Percentiles rank a stretch among this genome's conserved stretches.
These are phyloP conservation scores for Platanthera guangdongensis DNA, from an alignment of 106 monocot species.

Conservation along the genomic window DNA sequence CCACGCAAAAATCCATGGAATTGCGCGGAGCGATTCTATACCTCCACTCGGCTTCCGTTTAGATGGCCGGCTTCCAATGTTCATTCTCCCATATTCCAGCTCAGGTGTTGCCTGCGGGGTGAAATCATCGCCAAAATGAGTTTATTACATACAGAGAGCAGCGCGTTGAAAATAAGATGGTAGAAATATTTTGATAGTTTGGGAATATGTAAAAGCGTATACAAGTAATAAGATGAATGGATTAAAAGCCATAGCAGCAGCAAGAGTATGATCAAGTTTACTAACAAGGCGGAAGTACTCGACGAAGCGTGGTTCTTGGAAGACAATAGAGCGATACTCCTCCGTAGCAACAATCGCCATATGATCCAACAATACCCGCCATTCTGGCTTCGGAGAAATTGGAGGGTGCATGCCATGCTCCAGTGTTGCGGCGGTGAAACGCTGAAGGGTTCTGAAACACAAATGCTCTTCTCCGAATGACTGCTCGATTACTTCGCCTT, in stretches of 20 bases:
- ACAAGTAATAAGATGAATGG: not conserved
- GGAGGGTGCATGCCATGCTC: constrained; percentile 24
- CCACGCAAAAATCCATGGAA: constrained; percentile 99
- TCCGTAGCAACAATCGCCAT: constrained; percentile 74
- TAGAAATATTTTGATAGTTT: not conserved
- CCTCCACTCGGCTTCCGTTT: constrained; percentile 96
- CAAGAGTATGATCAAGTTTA: not conserved
- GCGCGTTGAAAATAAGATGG: too few species aligned
- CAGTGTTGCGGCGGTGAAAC: constrained; percentile 18
- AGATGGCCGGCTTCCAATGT: constrained; percentile 92
- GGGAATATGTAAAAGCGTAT: not conserved
- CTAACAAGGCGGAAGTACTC: constrained; percentile 89
- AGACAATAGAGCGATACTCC: constrained; percentile 79
- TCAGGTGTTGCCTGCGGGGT: constrained; percentile 84
- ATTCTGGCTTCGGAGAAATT: constrained; percentile 24
- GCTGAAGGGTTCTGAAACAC: constrained; percentile 17
- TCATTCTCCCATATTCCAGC: constrained; percentile 96
- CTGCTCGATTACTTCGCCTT: constrained; percentile 23
- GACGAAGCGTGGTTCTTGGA: constrained; percentile 85
- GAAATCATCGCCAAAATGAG: not conserved
- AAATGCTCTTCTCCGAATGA: constrained; percentile 22
- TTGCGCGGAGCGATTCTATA: constrained; percentile 92
- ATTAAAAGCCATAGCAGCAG: not conserved
- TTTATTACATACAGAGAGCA: too few species aligned
- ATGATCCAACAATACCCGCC: constrained; percentile 61